Evolutionary conservation across 495 filamentous ascomycete genomes (phyloP), one percentile per base, ranked within the genome.

Genomic region (Neurospora hispaniola): DNA sequence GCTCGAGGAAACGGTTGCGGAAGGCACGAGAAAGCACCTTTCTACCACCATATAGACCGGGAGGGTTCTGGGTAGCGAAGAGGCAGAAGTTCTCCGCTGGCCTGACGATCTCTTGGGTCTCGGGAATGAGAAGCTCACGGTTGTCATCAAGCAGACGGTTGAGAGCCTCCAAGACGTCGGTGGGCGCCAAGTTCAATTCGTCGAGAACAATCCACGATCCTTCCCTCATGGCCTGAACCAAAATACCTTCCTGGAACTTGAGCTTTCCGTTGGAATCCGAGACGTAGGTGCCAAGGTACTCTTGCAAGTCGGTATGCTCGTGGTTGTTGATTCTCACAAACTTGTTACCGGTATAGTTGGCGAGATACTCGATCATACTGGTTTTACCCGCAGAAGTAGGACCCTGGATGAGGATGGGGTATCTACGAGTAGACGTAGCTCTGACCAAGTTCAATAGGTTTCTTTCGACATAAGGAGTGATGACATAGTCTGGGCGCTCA

Each of bases 311-410:
- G 1, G 96, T 98, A 79, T 98, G 95, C 76, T 99, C 96, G 79
- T 99, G 96, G 77, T 99, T 99, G 83, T 99, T 99, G 84, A 99
- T 98, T 72, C 96, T 89, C 44, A 99, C 93, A 75, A 98, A 98
- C 77, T 93, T 94, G 77, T 99, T 97, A 3, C 96, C 96, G 38
- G 93, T 97, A 68, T 93, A 91, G 79, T 96, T 96, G 6, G 96
- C 96, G 40, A 99, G 87, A 79, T 97, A 97, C 80, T 98, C 95
- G 70, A 99, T 95, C 96, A 99, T 98, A 79, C 94, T 97, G 0
- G 96, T 99, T 81, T 99, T 99, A 71, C 96, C 96, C 42, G 94
- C 90, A 44, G 96, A 98, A 0, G 96, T 99, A 31, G 96, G 96
- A 6, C 96, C 96, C 79, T 99, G 96, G 20, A 99, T 89, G n/a